phyloP scores from a whole-genome alignment of 2,329 filamentous ascomycete species.

The Paramyrothecium roridum region DNA sequence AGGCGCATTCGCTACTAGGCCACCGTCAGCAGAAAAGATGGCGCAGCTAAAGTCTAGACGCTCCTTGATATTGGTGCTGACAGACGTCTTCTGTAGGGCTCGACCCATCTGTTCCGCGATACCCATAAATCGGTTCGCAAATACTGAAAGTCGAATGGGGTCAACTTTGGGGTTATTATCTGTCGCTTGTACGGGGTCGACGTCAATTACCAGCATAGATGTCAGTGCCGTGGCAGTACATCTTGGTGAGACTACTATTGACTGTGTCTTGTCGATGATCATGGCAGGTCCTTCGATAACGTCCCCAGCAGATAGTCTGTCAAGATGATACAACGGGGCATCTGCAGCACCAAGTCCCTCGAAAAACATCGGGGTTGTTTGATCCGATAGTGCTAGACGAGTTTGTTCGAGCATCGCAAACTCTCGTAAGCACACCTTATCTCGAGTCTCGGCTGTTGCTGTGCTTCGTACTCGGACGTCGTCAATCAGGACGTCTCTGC shows the following conservation, averaged over 20 bases:
- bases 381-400: too few species aligned
- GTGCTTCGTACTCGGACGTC: constrained; percentile 34
- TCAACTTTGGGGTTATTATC: constrained; percentile 56
- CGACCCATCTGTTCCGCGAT: constrained; percentile 83
- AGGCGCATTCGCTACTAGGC: constrained; percentile 71
- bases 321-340: background rate
- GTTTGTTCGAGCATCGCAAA: background rate
- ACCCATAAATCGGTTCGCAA: constrained; percentile 79
- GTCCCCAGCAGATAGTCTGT: background rate
- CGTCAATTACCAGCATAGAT: constrained; percentile 47
- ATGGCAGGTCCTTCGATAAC: background rate
- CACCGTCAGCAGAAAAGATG: constrained; percentile 71
- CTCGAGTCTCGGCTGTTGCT: background rate
- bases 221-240: background rate
- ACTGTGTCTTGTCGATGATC: background rate
- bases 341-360: constrained; percentile 2
- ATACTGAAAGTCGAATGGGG: constrained; percentile 73
- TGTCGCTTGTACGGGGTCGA: constrained; percentile 70
- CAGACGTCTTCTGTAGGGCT: constrained; percentile 74
- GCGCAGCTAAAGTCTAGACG: constrained; percentile 79
- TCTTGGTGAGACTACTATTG: background rate
- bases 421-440: constrained; percentile 7
- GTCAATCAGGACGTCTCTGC: constrained; percentile 37
- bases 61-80: constrained; percentile 78
- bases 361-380: constrained; percentile 16